Evolutionary conservation across 352 stramenopile genomes (phyloP).

Genomic region (Globisporangium ultimum): DNA sequence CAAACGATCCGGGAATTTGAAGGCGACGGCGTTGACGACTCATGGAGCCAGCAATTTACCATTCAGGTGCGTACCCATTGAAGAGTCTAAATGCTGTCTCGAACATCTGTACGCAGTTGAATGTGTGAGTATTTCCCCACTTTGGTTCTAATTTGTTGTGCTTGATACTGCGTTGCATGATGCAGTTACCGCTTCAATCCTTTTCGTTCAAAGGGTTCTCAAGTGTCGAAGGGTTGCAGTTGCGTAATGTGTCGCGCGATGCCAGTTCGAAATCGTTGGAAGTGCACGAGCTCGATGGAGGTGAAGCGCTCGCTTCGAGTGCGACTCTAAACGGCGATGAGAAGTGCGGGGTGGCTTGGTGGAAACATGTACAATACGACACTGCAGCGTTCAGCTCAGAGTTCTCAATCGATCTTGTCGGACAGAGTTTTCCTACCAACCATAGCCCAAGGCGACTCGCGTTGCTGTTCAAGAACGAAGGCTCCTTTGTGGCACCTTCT

Average conservation of each 20-base stretch:
- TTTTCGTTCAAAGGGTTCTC: slow-evolving; percentile 48
- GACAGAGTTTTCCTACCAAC: slow-evolving; percentile 8
- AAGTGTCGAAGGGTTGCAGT: slow-evolving; percentile 24
- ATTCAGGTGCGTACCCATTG: slow-evolving; percentile 29
- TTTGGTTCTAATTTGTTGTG: too few species aligned
- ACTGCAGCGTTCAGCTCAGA: slow-evolving; percentile 34
- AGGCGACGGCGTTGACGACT: slow-evolving; percentile 26
- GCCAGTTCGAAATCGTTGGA: slow-evolving; percentile 29
- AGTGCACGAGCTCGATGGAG: slow-evolving; percentile 3
- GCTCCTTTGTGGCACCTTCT: slow-evolving; percentile 17
- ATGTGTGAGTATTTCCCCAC: too few species aligned
- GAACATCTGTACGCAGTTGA: not conserved
- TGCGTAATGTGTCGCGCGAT: slow-evolving; percentile 22
- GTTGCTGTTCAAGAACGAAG: slow-evolving; percentile 39
- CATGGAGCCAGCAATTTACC: slow-evolving; percentile 33
- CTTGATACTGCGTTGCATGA: too few species aligned
- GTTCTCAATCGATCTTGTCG: slow-evolving; percentile 28
- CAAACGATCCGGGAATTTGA: slow-evolving; percentile 50
- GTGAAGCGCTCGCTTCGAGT: not conserved
- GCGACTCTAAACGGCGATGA: slow-evolving; percentile 8
- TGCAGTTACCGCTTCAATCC: slow-evolving; percentile 53
- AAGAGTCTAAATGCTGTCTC: not conserved
- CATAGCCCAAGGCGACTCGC: slow-evolving; percentile 10
- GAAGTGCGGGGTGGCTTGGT: slow-evolving; percentile 40
- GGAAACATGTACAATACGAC: slow-evolving; percentile 42